phyloP scores from a whole-genome alignment of 2,329 filamentous ascomycete species.

The Fusarium oxysporum region DNA sequence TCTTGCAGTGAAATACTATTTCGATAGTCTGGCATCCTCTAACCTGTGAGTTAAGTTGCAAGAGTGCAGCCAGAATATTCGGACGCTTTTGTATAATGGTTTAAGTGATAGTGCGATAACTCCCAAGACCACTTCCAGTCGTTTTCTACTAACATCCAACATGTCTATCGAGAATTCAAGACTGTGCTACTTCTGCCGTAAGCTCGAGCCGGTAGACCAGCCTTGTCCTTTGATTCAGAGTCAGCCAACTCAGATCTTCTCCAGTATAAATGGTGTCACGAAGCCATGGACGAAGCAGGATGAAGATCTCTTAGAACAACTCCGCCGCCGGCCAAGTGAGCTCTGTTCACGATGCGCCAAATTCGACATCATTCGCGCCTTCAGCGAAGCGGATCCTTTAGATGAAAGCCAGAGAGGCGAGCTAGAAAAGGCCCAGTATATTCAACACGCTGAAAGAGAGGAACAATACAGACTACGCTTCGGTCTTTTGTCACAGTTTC shows the following conservation, averaged over 20 bases:
- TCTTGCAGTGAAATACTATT: accelerated
- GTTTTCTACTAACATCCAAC: not conserved
- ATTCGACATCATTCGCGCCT: not conserved
- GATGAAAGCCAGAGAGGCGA: not conserved
- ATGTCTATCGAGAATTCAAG: not conserved
- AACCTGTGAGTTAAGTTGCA: not conserved
- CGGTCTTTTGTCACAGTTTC: not conserved
- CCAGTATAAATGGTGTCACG: accelerated
- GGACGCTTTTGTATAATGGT: too few species aligned
- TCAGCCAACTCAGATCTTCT: not conserved
- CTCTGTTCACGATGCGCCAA: not conserved
- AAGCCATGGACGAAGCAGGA: not conserved
- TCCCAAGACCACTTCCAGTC: too few species aligned
- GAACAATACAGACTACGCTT: not conserved
- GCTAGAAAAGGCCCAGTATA: not conserved
- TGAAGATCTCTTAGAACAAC: too few species aligned
- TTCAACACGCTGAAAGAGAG: not conserved
- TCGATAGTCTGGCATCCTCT: not conserved
- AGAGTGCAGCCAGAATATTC: too few species aligned
- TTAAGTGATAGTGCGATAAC: too few species aligned
- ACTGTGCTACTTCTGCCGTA: not conserved
- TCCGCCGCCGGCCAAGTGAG: not conserved
- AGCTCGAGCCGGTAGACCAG: not conserved
- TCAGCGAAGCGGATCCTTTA: not conserved
- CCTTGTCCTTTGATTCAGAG: not conserved